A percentile compares a stretch with the other conserved stretches of the same genome.
Evolutionary conservation across 1,284 basidiomycete genomes (phyloP).

Genomic region (Trametes polyzona): DNA sequence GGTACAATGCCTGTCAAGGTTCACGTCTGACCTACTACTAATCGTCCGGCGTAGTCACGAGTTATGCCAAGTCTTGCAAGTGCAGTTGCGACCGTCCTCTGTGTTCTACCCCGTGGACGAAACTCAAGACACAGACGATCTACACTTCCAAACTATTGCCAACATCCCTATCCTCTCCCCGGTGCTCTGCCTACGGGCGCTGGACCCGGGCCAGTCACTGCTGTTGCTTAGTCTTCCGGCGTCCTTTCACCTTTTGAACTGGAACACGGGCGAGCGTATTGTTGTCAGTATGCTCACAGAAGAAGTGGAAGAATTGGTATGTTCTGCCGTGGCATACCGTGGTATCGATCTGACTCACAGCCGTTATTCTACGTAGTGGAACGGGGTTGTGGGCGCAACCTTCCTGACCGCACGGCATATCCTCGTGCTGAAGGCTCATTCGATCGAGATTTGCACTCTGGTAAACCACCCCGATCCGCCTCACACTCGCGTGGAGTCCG

Average conservation of each 20-base stretch:
- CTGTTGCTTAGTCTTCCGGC: slow-evolving; percentile 32
- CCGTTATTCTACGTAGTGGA: slow-evolving; percentile 44
- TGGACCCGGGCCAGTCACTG: slow-evolving; percentile 37
- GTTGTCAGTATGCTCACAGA: slow-evolving; percentile 26
- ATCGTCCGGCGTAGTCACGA: slow-evolving; percentile 11
- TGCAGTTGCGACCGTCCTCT: slow-evolving; percentile 13
- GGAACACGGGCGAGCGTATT: slow-evolving; percentile 30
- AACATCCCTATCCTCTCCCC: slow-evolving; percentile 24
- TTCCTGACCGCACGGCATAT: slow-evolving; percentile 50
- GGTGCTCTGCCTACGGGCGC: slow-evolving; percentile 37
- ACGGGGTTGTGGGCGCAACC: slow-evolving; percentile 49
- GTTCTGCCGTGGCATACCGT: background rate
- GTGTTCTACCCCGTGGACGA: background rate
- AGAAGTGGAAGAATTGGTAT: slow-evolving; percentile 37
- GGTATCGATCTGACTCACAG: background rate
- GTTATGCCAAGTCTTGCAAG: slow-evolving; percentile 23
- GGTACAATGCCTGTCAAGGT: background rate
- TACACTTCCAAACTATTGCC: slow-evolving; percentile 4
- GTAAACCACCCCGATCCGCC: slow-evolving; percentile 2
- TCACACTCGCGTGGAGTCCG: background rate
- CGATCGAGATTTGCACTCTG: slow-evolving; percentile 52
- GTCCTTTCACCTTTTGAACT: slow-evolving; percentile 38
- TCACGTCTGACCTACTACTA: background rate
- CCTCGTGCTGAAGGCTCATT: slow-evolving; percentile 52
- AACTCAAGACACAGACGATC: background rate